Evolutionary conservation across 1,284 basidiomycete genomes (phyloP), one percentile per base, ranked within the genome.

Genomic region (Leccinum brunneo-olivaceum): DNA sequence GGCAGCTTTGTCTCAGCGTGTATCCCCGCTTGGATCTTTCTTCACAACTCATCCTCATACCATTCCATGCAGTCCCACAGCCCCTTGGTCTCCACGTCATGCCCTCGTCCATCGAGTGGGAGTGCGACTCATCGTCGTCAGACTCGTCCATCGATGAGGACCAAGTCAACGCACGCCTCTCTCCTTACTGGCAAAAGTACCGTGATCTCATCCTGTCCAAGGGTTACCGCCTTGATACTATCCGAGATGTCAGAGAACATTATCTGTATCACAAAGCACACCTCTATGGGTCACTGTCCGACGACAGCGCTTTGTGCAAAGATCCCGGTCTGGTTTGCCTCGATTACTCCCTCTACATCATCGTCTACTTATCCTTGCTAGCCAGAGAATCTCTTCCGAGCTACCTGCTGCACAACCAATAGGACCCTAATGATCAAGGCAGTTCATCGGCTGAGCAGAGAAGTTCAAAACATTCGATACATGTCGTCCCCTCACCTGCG

Each of bases 341-440:
- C 18, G 30, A 33, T 53, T 18, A 30, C 34, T 23, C 28, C 6
- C 44, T 30, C 16, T 23, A 28, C 37, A 8, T 36, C 34, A 29
- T 30, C 28, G 3, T 44, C 43, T 34, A 38, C 46, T 53, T 20
- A 52, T 39, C 12, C 27, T 44, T 25, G 27, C 32, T 50, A 86
- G 84, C 81, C 74, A 38, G 82, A 82, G 47, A 78, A 80, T 52
- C 65, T 87, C 25, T 86, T 85, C 62, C 73, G 83, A 41, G 83
- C 82, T 20, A 73, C 69, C 28, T 70, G 73, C 51, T 61, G 67
- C 40, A 56, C 55, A 38, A 76, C 81, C 49, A 72, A 70, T 6
- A 63, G 53, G 45, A 77, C 72, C 53, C 63, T 86, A 20, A 65
- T 87, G 43, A 66, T 82, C 49, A 86, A 86, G 61, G 81, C 81